Evolutionary conservation across 306 rosid genomes (phyloP), one percentile per base, ranked within the genome.

Genomic region (Spatholobus suberectus): DNA sequence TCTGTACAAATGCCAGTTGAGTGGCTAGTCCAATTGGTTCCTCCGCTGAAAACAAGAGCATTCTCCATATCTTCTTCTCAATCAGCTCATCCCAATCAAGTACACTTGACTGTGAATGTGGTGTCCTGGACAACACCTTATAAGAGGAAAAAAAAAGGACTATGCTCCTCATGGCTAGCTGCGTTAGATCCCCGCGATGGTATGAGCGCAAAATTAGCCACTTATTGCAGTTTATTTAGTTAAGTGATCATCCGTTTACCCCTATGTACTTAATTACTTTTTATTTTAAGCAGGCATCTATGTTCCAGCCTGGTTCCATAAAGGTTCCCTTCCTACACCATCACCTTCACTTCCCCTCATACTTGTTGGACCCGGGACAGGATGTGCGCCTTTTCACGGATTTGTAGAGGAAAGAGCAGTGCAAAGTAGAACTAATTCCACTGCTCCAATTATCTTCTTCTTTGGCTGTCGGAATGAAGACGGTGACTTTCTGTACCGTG

Each of bases 1-100:
- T 93, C 98, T 12, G 98, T 90, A 81, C 89, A 92, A 86, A 89
- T 95, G 92, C 96, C 98, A 57, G 86, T 95, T 81, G 98, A 93
- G 78, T 93, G 98, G 98, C 84, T 93, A 79, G 94, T 95, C 71
- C 98, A 93, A 85, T 85, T 95, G 89, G 94, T 93, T 86, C 99
- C 99, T 72, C 90, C 93, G 9, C 82, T 96, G 82, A 96, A 91
- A 90, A 83, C 91, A 15, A 92, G 97, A 85, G 90, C 91, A 55
- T 96, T 96, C 83, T 96, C 99, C 78, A 93, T 96, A 84, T 89
- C 98, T 37, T 96, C 96, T 35, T 93, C 94, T 70, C 91, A 62
- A 44, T 84, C 55, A 55, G 98, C 86, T 62, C 94, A 90, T 83
- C 91, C 92, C 54, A 86, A 89, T 86, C 96, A 92, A 88, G 93